Evolutionary conservation across 2,329 filamentous ascomycete genomes (phyloP).

Genomic region (Penicillium sclerotiorum): DNA sequence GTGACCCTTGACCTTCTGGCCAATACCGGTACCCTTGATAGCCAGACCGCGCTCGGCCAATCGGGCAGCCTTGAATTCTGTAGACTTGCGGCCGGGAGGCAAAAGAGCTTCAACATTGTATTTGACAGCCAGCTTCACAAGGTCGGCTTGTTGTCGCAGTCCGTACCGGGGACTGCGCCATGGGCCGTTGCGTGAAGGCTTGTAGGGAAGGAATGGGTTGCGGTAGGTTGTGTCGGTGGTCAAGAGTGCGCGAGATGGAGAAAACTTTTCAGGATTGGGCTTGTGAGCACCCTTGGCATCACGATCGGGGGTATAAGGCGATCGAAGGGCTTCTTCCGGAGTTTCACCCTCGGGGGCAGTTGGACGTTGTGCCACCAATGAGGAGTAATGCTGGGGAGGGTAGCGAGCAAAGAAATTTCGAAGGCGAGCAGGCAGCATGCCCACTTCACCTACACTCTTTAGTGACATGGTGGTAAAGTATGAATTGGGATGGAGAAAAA

Average conservation of each 20-base stretch:
- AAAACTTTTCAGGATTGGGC: constrained; percentile 34
- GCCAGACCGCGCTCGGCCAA: constrained; percentile 77
- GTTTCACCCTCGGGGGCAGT: constrained; percentile 25
- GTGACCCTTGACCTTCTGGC: constrained; percentile 93
- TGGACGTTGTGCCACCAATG: constrained; percentile 34
- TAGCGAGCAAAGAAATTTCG: constrained; percentile 87
- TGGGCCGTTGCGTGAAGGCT: constrained; percentile 75
- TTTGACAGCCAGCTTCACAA: constrained; percentile 80
- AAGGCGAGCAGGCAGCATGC: constrained; percentile 70
- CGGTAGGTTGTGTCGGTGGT: constrained; percentile 50
- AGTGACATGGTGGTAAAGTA: constrained; percentile 21
- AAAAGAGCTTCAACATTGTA: constrained; percentile 81
- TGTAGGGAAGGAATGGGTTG: constrained; percentile 81
- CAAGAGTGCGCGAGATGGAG: constrained; percentile 38
- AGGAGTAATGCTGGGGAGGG: constrained; percentile 65
- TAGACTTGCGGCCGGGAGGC: constrained; percentile 75
- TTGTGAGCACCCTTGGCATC: constrained; percentile 45
- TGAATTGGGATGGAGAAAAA: not conserved
- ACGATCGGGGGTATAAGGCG: constrained; percentile 44
- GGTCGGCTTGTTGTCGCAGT: constrained; percentile 82
- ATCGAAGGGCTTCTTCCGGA: constrained; percentile 30
- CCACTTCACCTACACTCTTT: constrained; percentile 20
- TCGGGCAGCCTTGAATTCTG: constrained; percentile 66
- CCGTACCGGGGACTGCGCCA: constrained; percentile 86
- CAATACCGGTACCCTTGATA: constrained; percentile 90